These are phyloP conservation scores for Kodamaea sp. DNA, from an alignment of 1,139 yeast species.

Conservation along the genomic window DNA sequence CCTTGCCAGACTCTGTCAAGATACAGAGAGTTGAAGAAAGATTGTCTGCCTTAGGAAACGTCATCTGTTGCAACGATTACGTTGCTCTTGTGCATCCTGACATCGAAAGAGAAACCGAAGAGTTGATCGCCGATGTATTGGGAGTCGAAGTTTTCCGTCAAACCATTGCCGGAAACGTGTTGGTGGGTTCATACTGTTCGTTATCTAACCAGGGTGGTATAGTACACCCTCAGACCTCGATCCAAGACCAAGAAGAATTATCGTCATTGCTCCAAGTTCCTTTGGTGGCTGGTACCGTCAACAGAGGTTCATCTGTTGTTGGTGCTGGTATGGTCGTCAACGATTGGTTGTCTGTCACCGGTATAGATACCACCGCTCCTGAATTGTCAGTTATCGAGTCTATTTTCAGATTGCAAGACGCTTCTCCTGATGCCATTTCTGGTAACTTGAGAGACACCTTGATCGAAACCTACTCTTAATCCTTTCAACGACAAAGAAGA, in stretches of 20 bases:
- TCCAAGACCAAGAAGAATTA: constrained; percentile 97
- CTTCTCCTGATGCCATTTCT: constrained; percentile 80
- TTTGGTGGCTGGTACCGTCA: constrained; percentile 96
- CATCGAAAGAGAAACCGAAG: constrained; percentile 98
- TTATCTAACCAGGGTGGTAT: constrained; percentile 97
- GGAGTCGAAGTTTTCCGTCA: constrained; percentile 99
- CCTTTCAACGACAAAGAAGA: no score
- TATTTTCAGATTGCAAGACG: constrained; percentile 89
- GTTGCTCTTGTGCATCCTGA: constrained; percentile 99
- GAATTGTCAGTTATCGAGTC: constrained; percentile 96
- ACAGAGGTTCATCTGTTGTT: constrained; percentile 95
- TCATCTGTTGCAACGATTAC: constrained; percentile 97
- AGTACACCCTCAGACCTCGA: constrained; percentile 96
- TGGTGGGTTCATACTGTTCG: constrained; percentile 95
- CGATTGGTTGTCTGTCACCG: constrained; percentile 97
- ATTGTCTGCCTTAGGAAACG: constrained; percentile 94
- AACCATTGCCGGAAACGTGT: constrained; percentile 96
- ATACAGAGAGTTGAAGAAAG: constrained; percentile 98
- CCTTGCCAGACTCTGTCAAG: constrained; percentile 93
- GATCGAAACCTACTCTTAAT: constrained; percentile 74
- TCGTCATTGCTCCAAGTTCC: constrained; percentile 96
- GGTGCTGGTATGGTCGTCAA: constrained; percentile 99
- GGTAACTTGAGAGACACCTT: constrained; percentile 87
- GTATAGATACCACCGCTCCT: constrained; percentile 97
- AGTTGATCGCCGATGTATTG: constrained; percentile 95